Conservation (phyloP, 1,284 basidiomycete genomes). For the Boletus nobilissimus region DNA sequence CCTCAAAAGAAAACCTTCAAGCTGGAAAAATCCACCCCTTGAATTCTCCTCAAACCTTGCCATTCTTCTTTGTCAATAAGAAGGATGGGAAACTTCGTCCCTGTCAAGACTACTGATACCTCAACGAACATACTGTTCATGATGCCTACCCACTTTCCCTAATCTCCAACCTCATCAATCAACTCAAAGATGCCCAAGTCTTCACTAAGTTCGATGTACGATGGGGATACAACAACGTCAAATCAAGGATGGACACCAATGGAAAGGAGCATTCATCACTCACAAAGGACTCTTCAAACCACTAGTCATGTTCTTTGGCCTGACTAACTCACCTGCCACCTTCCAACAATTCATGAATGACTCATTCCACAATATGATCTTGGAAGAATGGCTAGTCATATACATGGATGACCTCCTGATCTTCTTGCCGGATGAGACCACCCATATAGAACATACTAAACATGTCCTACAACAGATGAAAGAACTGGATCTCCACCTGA, state of each 20-base stretch:
- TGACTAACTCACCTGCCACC: background rate
- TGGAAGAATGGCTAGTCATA: background rate
- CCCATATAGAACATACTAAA: background rate
- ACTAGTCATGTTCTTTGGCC: background rate
- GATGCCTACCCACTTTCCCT: background rate
- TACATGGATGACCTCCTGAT: background rate
- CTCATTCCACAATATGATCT: background rate
- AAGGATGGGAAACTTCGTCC: background rate
- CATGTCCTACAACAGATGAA: background rate
- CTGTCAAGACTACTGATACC: background rate
- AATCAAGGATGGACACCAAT: background rate
- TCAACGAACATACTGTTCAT: background rate
- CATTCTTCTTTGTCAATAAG: background rate
- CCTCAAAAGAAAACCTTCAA: background rate
- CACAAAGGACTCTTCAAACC: background rate
- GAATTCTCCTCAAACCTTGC: background rate
- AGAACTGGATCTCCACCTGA: background rate
- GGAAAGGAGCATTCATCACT: background rate
- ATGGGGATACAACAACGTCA: background rate
- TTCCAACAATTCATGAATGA: background rate
- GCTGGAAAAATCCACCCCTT: background rate
- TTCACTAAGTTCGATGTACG: background rate
- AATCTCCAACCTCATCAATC: background rate
- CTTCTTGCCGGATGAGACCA: background rate
- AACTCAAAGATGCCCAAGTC: background rate